These are phyloP conservation scores for Magnolia changhungtana DNA, from an alignment of 164 flowering plant species.

Conservation along the genomic window DNA sequence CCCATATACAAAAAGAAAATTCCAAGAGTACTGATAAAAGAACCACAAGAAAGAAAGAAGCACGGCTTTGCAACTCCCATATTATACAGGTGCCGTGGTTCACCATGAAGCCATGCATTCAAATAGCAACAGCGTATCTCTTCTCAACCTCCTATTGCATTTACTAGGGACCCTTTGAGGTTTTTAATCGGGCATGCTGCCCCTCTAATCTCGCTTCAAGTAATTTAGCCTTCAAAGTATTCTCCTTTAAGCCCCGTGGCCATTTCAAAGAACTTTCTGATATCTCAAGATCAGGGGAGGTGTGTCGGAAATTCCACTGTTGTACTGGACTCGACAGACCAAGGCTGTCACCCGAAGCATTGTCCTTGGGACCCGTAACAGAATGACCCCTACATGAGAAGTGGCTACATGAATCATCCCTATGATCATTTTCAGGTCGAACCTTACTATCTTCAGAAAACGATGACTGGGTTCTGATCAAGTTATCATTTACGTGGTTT, in stretches of 20 bases:
- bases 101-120: too few species aligned
- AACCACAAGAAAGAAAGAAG: too few species aligned
- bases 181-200: slow-evolving; percentile 38
- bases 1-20: too few species aligned
- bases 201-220: slow-evolving; percentile 77
- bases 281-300: slow-evolving; percentile 36
- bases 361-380: not conserved
- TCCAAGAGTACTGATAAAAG: too few species aligned
- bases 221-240: slow-evolving; percentile 66
- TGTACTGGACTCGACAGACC: slow-evolving; percentile 44
- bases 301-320: slow-evolving; percentile 42
- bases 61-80: too few species aligned
- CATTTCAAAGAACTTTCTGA: slow-evolving; percentile 40
- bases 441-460: slow-evolving; percentile 36
- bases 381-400: slow-evolving; percentile 30
- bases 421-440: slow-evolving; percentile 25
- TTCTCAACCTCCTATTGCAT: not conserved
- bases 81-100: too few species aligned
- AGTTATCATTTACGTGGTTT: slow-evolving; percentile 26
- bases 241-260: slow-evolving; percentile 37
- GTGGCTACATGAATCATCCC: slow-evolving; percentile 34
- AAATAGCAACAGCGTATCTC: not conserved
- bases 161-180: slow-evolving; percentile 19
- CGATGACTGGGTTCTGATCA: slow-evolving; percentile 32
- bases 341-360: not conserved